Conservation (phyloP, 2,329 filamentous ascomycete species). For the Pyrenophora seminiperda region DNA sequence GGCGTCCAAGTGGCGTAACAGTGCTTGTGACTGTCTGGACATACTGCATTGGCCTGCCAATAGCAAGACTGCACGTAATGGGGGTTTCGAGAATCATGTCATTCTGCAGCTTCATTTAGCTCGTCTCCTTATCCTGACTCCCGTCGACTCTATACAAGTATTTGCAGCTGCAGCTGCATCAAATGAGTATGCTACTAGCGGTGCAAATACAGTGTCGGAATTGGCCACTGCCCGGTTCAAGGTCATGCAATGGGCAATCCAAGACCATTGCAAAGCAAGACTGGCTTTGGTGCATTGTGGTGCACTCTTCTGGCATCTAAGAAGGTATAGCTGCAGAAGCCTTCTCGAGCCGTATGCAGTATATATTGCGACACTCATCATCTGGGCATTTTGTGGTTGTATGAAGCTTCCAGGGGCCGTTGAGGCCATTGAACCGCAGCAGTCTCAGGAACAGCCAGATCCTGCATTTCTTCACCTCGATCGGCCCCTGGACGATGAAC, state of each 20-base stretch:
- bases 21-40: slow-evolving; percentile 57
- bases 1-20: slow-evolving; percentile 57
- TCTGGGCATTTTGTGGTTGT: slow-evolving; percentile 55
- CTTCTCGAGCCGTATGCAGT: slow-evolving; percentile 56
- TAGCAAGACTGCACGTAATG: slow-evolving; percentile 54
- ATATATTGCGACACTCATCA: slow-evolving; percentile 53
- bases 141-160: slow-evolving; percentile 54
- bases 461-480: slow-evolving; percentile 59
- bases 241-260: slow-evolving; percentile 56
- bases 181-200: slow-evolving; percentile 10
- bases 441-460: slow-evolving; percentile 25
- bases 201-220: not conserved
- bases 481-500: slow-evolving; percentile 62
- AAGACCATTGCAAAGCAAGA: slow-evolving; percentile 63
- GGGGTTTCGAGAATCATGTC: slow-evolving; percentile 60
- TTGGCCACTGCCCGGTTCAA: slow-evolving; percentile 21
- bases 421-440: slow-evolving; percentile 8
- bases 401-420: slow-evolving; percentile 13
- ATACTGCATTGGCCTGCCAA: slow-evolving; percentile 65
- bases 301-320: slow-evolving; percentile 58
- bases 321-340: slow-evolving; percentile 54
- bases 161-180: slow-evolving; percentile 43
- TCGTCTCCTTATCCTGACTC: slow-evolving; percentile 58
- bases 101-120: slow-evolving; percentile 62
- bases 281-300: slow-evolving; percentile 61